Base-by-base conservation (phyloP, 2,329 filamentous ascomycete genomes). In the Hymenotorrendiella dingleyae region DNA sequence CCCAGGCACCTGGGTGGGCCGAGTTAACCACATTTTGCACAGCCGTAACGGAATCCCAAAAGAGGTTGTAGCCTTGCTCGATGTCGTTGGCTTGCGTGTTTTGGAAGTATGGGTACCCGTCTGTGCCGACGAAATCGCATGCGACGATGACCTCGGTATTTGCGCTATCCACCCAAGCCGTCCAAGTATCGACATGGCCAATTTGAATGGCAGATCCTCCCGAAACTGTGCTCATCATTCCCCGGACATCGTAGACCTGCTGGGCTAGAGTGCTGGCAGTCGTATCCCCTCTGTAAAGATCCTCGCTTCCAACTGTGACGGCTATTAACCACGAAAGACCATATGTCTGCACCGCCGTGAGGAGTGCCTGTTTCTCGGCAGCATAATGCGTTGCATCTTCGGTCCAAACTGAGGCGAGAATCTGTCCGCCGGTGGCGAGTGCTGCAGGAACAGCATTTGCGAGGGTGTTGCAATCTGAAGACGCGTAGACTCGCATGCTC, bases 151-250 rank as follows among this genome's bases (percentile, higher is more conserved):
- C 78, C 42, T 66, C 63, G 54, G 70, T 70, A 67, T 82, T 83
- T 57, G 70, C 71, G 45, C 61, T 48, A 63, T 84, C 75, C 35
- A 73, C 68, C 76, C 76, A 81, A 35, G 69, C 71, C 33, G 78
- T 78, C 74, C 78, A 83, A 40, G 80, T 84, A 63, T 85, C 81
- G 52, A 84, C 80, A 62, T 84, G 81, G 12, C 80, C 67, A 7
- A 90, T 76, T 38, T 73, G 65, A 1, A 56, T 54, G 37, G 76
- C 70, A 46, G 71, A 65, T 37, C 67, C 68, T 61, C 68, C 62
- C 0, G 66, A 57, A 7, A 68, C 62, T 6, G 67, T 68, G 11
- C 69, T 66, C 24, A 74, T 66, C 64, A 76, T 73, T 6, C 68
- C 70, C 16, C 74, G 66, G 9, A 76, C 68, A 41, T 76, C 71